phyloP scores from a whole-genome alignment of 1,284 basidiomycete species.

The Apiotrichum sp. region DNA sequence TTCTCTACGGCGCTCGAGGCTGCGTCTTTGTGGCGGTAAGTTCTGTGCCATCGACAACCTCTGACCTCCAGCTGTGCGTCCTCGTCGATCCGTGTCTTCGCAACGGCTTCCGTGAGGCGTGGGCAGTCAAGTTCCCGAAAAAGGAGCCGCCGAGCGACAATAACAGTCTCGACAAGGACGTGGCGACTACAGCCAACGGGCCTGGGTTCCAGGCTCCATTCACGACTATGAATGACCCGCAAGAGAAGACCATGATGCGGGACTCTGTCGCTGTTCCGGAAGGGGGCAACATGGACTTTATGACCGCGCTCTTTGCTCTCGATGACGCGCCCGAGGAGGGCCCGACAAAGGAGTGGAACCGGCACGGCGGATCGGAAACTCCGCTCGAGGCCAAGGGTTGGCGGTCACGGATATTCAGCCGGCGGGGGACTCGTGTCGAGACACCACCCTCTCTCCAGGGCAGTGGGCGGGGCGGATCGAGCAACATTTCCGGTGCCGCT shows the following conservation, averaged over 20 bases:
- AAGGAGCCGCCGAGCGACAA: neutral
- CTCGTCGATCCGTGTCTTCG: slow-evolving; percentile 16
- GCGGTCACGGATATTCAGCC: neutral
- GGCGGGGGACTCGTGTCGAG: neutral
- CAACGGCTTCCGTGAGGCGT: slow-evolving; percentile 8
- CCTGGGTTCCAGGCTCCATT: neutral
- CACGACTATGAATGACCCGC: neutral
- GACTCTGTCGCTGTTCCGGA: neutral
- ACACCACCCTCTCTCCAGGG: neutral
- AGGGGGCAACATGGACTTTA: slow-evolving; percentile 8
- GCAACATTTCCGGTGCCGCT: neutral
- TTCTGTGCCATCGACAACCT: neutral
- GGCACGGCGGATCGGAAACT: neutral
- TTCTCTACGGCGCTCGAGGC: slow-evolving; percentile 15
- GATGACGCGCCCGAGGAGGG: neutral
- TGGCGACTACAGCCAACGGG: neutral
- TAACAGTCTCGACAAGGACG: neutral
- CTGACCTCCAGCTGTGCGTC: slow-evolving; percentile 2
- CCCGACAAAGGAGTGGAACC: neutral
- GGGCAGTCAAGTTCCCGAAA: slow-evolving; percentile 3
- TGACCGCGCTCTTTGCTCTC: slow-evolving; percentile 11
- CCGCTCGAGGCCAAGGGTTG: neutral
- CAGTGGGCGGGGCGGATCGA: neutral
- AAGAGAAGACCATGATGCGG: neutral
- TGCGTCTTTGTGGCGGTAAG: slow-evolving; percentile 12